These are phyloP conservation scores for Astrothelium subdiscretum DNA, from an alignment of 495 filamentous ascomycete genomes.

Conservation along the genomic window DNA sequence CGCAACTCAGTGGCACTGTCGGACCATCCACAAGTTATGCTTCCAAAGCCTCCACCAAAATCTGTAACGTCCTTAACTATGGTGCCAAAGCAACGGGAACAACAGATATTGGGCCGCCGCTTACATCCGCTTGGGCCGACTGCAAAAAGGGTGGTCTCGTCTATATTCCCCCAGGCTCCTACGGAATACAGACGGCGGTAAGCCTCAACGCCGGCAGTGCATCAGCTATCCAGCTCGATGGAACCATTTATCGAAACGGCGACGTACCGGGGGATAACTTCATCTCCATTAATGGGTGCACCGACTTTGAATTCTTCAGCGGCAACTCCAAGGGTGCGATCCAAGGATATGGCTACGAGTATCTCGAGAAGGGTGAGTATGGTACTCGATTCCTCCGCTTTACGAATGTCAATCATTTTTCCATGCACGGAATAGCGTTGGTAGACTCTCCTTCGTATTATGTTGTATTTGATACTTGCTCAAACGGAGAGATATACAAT, in stretches of 20 bases:
- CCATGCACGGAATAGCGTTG: slow-evolving; percentile 39
- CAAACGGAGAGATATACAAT: slow-evolving; percentile 40
- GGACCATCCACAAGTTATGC: background rate
- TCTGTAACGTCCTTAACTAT: slow-evolving; percentile 5
- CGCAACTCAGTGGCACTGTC: background rate
- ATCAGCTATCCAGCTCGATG: slow-evolving; percentile 39
- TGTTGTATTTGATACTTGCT: slow-evolving; percentile 35
- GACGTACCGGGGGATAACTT: slow-evolving; percentile 38
- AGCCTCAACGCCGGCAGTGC: slow-evolving; percentile 29
- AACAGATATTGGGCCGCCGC: slow-evolving; percentile 25
- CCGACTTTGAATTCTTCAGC: slow-evolving; percentile 41
- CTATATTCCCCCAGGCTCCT: slow-evolving; percentile 1
- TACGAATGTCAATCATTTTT: slow-evolving; percentile 34
- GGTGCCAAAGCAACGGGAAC: slow-evolving; percentile 18
- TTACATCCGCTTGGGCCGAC: slow-evolving; percentile 20
- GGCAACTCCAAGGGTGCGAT: slow-evolving; percentile 38
- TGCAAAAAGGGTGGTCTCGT: slow-evolving; percentile 28
- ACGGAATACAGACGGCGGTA: slow-evolving; percentile 23
- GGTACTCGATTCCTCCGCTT: slow-evolving; percentile 32
- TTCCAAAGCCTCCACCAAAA: background rate
- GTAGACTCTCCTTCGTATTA: slow-evolving; percentile 44
- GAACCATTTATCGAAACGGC: slow-evolving; percentile 35
- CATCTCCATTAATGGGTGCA: slow-evolving; percentile 37
- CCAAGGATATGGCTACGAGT: slow-evolving; percentile 40
- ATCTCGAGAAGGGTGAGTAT: slow-evolving; percentile 18